Base-by-base conservation (phyloP, 1,139 yeast genomes). In the Geotrichum australiense region DNA sequence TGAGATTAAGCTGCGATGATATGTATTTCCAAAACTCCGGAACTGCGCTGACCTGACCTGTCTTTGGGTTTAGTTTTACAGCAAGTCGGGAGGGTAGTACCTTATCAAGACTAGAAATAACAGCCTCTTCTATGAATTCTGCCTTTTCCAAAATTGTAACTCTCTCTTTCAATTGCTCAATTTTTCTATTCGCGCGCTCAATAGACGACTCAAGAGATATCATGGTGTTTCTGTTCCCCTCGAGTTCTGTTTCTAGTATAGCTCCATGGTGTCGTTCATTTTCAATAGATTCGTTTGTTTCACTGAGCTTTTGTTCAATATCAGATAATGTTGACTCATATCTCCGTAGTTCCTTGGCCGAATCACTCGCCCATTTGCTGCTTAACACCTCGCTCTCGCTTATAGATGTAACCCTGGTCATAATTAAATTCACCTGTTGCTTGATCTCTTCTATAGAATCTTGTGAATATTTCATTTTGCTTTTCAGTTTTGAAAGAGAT, bases 1-100 rank as follows among this genome's bases (percentile, higher is more conserved):
- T 27, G 2, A 30, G 14, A 5, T 36, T 20, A n/a, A 41, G 18
- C 18, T 41, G 43, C 10, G 43, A 21, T 16, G 39, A 27, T 5
- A 45, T 18, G 28, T 30, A 45, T 8, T 38, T 32, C 47, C 45
- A 45, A 27, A 45, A 45, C 28, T 45, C 47, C 2, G 47, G 45
- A 5, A 39, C 35, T 3, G 47, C 41, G 11, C 29, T 33, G 16
- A 41, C 31, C 6, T 31, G 39, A 7, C 47, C 43, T 2, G 45
- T 35, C 4, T 14, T 20, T 5, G 43, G 34, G 30, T 45, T 39
- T 5, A 30, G 28, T 19, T 21, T 30, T 7, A 41, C 45, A 5
- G 35, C 41, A 12, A 45, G 20, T 22, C 36, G 27, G 10, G 42
- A 27, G 6, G 47, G 45, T 7, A 45, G 31, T 16, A 37, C 20